Evolutionary conservation across 495 filamentous ascomycete species (phyloP).

Genomic region (Aspergillus nidulans): DNA sequence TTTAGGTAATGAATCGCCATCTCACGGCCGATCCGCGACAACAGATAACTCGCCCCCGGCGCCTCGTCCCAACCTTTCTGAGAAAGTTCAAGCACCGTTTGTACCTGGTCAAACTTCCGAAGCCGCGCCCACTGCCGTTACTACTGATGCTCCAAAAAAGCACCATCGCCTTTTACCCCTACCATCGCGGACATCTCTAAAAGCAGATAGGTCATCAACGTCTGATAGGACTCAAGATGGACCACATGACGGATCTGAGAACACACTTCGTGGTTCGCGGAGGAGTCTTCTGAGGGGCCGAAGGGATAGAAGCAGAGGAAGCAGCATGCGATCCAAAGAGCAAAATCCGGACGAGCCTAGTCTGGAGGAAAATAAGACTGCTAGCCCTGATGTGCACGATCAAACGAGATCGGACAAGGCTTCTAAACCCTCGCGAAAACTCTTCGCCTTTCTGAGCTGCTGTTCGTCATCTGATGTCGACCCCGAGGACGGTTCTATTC

Average conservation of each 20-base stretch:
- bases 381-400: constrained; percentile 29
- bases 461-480: constrained; percentile 67
- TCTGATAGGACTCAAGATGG: constrained; percentile 62
- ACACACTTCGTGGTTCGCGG: constrained; percentile 59
- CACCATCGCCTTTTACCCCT: constrained; percentile 55
- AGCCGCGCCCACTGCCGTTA: constrained; percentile 6
- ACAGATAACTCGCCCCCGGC: constrained; percentile 25
- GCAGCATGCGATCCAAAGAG: constrained; percentile 53
- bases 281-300: constrained; percentile 64
- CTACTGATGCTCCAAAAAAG: constrained; percentile 44
- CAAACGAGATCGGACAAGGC: constrained; percentile 57
- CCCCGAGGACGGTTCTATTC: constrained; percentile 54
- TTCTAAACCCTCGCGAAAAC: constrained; percentile 39
- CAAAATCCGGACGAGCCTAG: constrained; percentile 39
- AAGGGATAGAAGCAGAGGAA: constrained; percentile 64
- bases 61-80: constrained; percentile 23
- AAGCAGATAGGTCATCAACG: constrained; percentile 55
- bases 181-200: constrained; percentile 66
- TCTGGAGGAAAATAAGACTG: constrained; percentile 33
- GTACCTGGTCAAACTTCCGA: constrained; percentile 18
- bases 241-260: constrained; percentile 57
- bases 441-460: constrained; percentile 75
- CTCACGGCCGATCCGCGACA: constrained; percentile 24
- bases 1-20: constrained; percentile 30
- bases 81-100: constrained; percentile 17